Base-by-base conservation (phyloP, 2,329 filamentous ascomycete genomes). In the Alternaria ventricosa region DNA sequence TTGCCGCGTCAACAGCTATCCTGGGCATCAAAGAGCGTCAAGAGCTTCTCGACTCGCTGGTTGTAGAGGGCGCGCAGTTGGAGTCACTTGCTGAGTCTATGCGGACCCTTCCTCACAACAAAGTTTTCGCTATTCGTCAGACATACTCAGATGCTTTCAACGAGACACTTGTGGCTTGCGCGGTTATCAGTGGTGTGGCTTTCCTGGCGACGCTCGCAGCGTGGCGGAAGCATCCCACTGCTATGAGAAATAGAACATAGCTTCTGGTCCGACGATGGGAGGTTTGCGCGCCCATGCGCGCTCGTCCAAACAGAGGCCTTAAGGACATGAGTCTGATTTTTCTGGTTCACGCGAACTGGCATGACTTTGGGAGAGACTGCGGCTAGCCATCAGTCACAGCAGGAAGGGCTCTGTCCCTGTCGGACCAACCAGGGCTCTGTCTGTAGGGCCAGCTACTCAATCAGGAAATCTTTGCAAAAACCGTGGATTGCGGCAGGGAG, bases 101-200 rank as follows among this genome's bases (percentile, higher is more conserved):
- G 53, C 43, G 41, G 22, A 20, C 41, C 46, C 36, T 60, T 33
- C 13, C 60, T 8, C 20, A 43, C 22, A 46, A 56, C 5, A n/a
- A 57, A 15, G n/a, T 46, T 13, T 22, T 22, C 1, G 60, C 51
- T 20, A 45, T 63, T 41, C 61, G 57, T 53, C 58, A 59, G 20
- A 59, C 64, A 22, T 69, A 66, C 47, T 63, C 69, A 18, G 59
- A 69, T 51, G 66, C 68, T 2, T 73, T 73, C 49, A 69, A 64
- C 20, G 45, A 68, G 28, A 60, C 64, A 22, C 64, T 73, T 44
- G 36, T 65, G 23, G 63, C 71, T 22, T 66, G 68, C 25, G 61
- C 63, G 11, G 64, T 71, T 36, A 46, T 73, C 25, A 56, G 66
- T 9, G 68, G 61, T 4, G 55, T 66, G 13, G 57, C 56, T 47